Evolutionary conservation across 305 asterid genomes (phyloP).

Genomic region (Lippia alba): DNA sequence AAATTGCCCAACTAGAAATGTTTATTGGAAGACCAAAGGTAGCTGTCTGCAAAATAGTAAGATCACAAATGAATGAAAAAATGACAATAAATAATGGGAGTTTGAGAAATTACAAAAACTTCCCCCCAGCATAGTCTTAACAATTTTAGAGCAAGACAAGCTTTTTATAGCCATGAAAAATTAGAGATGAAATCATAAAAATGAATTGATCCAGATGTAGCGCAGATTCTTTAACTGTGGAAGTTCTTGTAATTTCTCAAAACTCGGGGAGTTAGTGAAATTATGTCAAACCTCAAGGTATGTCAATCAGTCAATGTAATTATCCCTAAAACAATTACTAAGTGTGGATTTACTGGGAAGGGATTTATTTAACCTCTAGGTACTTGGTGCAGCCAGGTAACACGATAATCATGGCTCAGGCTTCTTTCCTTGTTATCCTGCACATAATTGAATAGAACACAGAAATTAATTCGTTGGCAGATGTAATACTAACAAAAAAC

Average conservation of each 20-base stretch:
- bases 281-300: too few relatives aligned
- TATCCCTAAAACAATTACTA: too few relatives aligned
- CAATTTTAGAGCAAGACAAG: too few relatives aligned
- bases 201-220: too few relatives aligned
- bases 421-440: constrained; percentile 87
- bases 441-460: constrained; percentile 15
- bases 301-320: too few relatives aligned
- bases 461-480: background rate
- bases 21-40: constrained; percentile 11
- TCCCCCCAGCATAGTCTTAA: too few relatives aligned
- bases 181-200: too few relatives aligned
- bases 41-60: background rate
- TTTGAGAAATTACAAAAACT: too few relatives aligned
- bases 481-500: background rate
- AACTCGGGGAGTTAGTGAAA: too few relatives aligned
- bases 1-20: background rate
- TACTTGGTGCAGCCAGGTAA: background rate
- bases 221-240: too few relatives aligned
- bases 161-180: too few relatives aligned
- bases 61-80: background rate
- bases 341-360: background rate
- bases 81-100: background rate
- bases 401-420: constrained; percentile 43
- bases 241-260: too few relatives aligned
- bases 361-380: constrained; percentile 28